These are phyloP conservation scores for Penicillium brasilianum DNA, from an alignment of 2,329 filamentous ascomycete genomes.

Conservation along the genomic window DNA sequence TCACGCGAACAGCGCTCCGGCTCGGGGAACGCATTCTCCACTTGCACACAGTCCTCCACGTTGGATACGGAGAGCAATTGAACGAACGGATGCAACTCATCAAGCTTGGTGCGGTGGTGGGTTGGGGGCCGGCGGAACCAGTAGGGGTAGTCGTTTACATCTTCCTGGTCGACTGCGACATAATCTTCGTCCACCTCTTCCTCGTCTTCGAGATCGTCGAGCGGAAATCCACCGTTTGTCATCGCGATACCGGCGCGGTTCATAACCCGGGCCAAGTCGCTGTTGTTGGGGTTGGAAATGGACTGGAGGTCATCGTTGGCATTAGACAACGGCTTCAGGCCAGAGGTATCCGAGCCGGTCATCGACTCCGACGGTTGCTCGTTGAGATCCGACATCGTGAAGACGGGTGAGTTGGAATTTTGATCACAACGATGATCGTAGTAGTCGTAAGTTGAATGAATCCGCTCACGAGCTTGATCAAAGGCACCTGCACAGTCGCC, in stretches of 20 bases:
- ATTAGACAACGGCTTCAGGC: conserved; percentile 40
- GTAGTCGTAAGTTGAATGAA: conserved; percentile 13
- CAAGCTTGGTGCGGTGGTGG: conserved; percentile 48
- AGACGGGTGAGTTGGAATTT: conserved; percentile 5
- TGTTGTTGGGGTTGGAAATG: conserved; percentile 32
- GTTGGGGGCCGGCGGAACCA: conserved; percentile 48
- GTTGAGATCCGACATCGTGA: conserved; percentile 38
- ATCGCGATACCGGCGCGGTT: conserved; percentile 35
- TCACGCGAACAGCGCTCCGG: conserved; percentile 62
- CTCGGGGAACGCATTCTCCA: conserved; percentile 66
- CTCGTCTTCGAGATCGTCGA: conserved; percentile 39
- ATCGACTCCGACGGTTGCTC: conserved; percentile 38
- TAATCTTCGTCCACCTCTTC: conserved; percentile 49
- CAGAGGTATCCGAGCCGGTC: conserved; percentile 29
- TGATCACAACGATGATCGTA: conserved; percentile 5
- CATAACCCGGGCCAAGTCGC: conserved; percentile 37
- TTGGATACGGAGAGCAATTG: conserved; percentile 67
- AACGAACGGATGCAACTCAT: conserved; percentile 73
- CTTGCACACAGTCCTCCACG: conserved; percentile 59
- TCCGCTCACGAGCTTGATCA: conserved; percentile 13
- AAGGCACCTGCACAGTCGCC: conserved; percentile 11
- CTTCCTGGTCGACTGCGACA: conserved; percentile 49
- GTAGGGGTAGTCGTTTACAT: conserved; percentile 47
- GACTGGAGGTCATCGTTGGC: conserved; percentile 32
- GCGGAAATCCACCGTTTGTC: conserved; percentile 36